These are phyloP conservation scores for Cystobasidium sp. DNA, from an alignment of 1,284 basidiomycete genomes.

Conservation along the genomic window DNA sequence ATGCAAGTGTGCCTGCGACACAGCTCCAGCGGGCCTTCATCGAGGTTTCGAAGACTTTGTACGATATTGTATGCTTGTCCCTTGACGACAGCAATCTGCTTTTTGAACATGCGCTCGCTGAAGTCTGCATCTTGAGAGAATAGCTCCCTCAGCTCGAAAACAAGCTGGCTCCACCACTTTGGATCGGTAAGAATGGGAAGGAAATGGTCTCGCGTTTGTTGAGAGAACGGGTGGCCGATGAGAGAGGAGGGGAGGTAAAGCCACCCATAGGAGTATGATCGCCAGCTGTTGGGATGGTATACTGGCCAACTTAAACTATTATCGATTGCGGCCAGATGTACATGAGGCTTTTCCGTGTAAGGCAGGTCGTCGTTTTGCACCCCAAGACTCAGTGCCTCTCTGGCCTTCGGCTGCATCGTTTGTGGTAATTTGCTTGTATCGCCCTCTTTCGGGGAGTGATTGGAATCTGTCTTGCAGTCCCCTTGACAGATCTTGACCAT, in stretches of 20 bases:
- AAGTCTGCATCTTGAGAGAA: slow-evolving; percentile 77
- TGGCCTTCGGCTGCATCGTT: slow-evolving; percentile 40
- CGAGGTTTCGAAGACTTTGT: slow-evolving; percentile 73
- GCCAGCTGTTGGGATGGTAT: slow-evolving; percentile 78
- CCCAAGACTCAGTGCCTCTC: slow-evolving; percentile 26
- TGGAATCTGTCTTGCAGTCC: slow-evolving; percentile 22
- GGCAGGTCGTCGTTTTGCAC: slow-evolving; percentile 15
- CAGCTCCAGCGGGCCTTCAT: slow-evolving; percentile 73
- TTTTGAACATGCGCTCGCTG: slow-evolving; percentile 61
- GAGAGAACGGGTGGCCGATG: slow-evolving; percentile 79
- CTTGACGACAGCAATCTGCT: slow-evolving; percentile 86
- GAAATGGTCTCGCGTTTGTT: slow-evolving; percentile 78
- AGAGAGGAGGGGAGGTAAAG: slow-evolving; percentile 82
- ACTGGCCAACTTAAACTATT: slow-evolving; percentile 84
- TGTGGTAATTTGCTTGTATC: slow-evolving; percentile 19
- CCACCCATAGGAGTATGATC: slow-evolving; percentile 90
- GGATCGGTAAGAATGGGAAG: slow-evolving; percentile 79
- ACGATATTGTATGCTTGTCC: slow-evolving; percentile 90
- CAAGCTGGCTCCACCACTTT: slow-evolving; percentile 87
- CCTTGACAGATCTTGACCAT: slow-evolving; percentile 42
- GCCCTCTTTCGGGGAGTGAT: slow-evolving; percentile 7
- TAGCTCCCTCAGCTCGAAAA: slow-evolving; percentile 72
- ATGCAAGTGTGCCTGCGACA: slow-evolving; percentile 75
- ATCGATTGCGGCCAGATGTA: slow-evolving; percentile 79
- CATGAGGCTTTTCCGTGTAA: slow-evolving; percentile 61